Conservation (phyloP, 2,329 filamentous ascomycete genomes). For the Cylindrodendrum hubeiense region DNA sequence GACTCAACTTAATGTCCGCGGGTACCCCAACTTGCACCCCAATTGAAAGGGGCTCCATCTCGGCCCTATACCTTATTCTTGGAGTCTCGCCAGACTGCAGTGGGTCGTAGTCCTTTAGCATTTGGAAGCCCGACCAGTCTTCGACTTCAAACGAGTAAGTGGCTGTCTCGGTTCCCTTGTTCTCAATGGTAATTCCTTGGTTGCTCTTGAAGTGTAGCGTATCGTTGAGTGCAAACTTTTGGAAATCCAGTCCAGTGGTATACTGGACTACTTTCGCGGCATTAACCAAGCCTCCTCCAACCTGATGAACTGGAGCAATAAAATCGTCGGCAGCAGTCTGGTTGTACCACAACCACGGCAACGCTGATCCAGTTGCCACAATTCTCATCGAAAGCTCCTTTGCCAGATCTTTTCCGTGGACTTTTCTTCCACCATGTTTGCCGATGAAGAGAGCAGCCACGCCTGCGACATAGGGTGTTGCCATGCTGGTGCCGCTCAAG, state of each 20-base stretch:
- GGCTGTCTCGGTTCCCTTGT: slow-evolving; percentile 50
- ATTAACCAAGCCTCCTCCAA: slow-evolving; percentile 56
- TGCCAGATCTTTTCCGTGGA: slow-evolving; percentile 38
- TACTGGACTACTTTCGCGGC: slow-evolving; percentile 54
- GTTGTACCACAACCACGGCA: slow-evolving; percentile 39
- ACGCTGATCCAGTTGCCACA: slow-evolving; percentile 34
- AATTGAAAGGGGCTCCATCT: slow-evolving; percentile 13
- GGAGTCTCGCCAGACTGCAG: slow-evolving; percentile 48
- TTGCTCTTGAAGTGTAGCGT: slow-evolving; percentile 50
- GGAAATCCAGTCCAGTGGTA: slow-evolving; percentile 50
- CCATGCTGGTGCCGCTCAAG: slow-evolving; percentile 62
- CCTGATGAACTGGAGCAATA: slow-evolving; percentile 54
- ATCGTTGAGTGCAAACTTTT: slow-evolving; percentile 59
- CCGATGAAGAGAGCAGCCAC: slow-evolving; percentile 53
- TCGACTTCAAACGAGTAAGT: slow-evolving; percentile 52
- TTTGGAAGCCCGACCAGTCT: slow-evolving; percentile 39
- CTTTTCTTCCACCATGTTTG: slow-evolving; percentile 44
- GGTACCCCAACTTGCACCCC: slow-evolving; percentile 13
- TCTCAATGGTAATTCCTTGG: slow-evolving; percentile 49
- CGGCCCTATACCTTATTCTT: not conserved
- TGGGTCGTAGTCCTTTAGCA: not conserved
- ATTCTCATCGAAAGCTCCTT: slow-evolving; percentile 29
- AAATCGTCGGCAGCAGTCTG: slow-evolving; percentile 18
- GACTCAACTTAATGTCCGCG: slow-evolving; percentile 27
- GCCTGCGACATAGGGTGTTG: slow-evolving; percentile 59